Conservation (phyloP, 129 eudicot genomes). For the Centrapalus pauciflorus region DNA sequence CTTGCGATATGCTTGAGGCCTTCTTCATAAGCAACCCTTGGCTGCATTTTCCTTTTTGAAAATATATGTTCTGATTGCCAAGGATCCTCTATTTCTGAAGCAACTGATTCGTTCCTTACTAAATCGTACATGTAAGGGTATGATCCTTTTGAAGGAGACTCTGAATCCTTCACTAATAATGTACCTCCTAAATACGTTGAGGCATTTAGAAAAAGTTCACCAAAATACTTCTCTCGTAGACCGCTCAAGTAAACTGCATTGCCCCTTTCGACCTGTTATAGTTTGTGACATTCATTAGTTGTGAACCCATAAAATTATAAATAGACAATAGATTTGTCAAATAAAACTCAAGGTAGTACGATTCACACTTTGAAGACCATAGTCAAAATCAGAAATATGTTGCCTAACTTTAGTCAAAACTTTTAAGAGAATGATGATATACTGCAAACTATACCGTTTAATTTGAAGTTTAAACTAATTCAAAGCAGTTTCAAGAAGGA, state of each 20-base stretch:
- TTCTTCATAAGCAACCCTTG: slow-evolving; percentile 51
- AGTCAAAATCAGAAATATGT: background rate
- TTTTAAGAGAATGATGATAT: background rate
- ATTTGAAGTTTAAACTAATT: background rate
- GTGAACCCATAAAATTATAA: slow-evolving; percentile 1
- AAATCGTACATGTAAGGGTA: slow-evolving; percentile 22
- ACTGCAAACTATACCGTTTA: background rate
- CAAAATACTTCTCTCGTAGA: slow-evolving; percentile 86
- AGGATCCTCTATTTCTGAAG: slow-evolving; percentile 23
- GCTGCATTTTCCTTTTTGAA: slow-evolving; percentile 19
- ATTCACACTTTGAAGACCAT: background rate
- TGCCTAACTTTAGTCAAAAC: background rate
- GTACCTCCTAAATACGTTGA: slow-evolving; percentile 45
- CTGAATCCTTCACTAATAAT: slow-evolving; percentile 17
- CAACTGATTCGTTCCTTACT: slow-evolving; percentile 27
- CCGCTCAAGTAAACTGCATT: slow-evolving; percentile 78
- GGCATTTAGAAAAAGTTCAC: slow-evolving; percentile 88
- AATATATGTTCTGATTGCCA: slow-evolving; percentile 23
- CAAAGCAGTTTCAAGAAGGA: background rate
- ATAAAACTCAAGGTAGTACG: background rate
- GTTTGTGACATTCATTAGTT: slow-evolving; percentile 9
- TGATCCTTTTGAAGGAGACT: slow-evolving; percentile 21
- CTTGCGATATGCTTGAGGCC: slow-evolving; percentile 91
- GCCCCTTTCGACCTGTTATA: slow-evolving; percentile 89
- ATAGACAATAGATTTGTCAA: background rate